Conservation (phyloP, 805 yeast genomes). For the Tetrapisispora phaffii region DNA sequence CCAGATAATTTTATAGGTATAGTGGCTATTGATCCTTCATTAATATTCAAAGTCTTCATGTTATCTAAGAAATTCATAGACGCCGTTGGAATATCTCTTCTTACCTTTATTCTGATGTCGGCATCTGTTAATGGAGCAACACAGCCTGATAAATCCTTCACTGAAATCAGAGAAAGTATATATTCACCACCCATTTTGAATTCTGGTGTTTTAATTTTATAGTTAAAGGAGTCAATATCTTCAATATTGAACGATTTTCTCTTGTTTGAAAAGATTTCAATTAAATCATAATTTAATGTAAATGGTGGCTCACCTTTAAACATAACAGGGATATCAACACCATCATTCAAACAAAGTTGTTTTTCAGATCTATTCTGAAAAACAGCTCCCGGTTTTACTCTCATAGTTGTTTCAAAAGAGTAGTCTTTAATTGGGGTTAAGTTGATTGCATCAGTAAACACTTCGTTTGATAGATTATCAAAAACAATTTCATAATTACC, state of each 20-base stretch:
- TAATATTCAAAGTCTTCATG: constrained; percentile 34
- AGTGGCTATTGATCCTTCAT: constrained; percentile 49
- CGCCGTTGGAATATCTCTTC: constrained; percentile 58
- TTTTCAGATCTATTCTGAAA: constrained; percentile 21
- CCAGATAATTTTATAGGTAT: constrained; percentile 57
- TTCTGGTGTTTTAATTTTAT: constrained; percentile 43
- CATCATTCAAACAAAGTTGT: constrained; percentile 40
- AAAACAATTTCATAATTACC: constrained; percentile 76
- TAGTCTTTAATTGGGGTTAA: constrained; percentile 33
- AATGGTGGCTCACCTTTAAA: constrained; percentile 80
- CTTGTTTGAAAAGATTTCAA: constrained; percentile 44
- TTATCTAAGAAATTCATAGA: constrained; percentile 32
- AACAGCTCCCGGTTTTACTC: constrained; percentile 53
- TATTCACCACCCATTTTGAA: constrained; percentile 66
- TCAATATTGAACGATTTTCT: constrained; percentile 35
- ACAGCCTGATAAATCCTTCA: constrained; percentile 72
- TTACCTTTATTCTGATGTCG: constrained; percentile 57
- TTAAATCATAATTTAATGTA: constrained; percentile 54
- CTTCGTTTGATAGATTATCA: constrained; percentile 50
- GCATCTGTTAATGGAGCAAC: constrained; percentile 55
- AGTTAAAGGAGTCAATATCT: constrained; percentile 31
- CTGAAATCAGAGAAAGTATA: constrained; percentile 49
- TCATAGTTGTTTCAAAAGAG: constrained; percentile 60
- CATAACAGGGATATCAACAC: constrained; percentile 40
- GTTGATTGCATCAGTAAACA: constrained; percentile 39